Base-by-base conservation (phyloP, 352 stramenopile species). In the Phytopythium oedochilum region DNA sequence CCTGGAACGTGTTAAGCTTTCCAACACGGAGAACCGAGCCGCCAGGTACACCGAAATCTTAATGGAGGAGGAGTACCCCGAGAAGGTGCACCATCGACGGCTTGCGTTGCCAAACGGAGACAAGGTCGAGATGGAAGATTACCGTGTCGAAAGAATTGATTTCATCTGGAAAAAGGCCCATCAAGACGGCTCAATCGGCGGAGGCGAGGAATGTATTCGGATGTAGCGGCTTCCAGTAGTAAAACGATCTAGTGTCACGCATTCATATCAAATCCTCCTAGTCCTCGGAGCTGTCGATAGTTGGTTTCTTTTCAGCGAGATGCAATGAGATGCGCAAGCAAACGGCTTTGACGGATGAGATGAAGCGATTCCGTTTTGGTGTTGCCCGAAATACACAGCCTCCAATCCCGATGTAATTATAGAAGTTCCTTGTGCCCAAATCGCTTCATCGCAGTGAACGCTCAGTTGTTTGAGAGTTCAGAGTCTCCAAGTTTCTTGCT, bases 71-170 rank as follows among this genome's bases (percentile, higher is more conserved):
- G 59, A 68, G 10, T 83, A 83, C 52, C 60, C 67, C 0, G 40
- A 39, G 5, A 49, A 71, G n/a, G 59, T 84, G 7, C 69, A 75
- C 47, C 59, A 70, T 18, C 71, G 66, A 6, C 44, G 64, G 5
- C 38, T 85, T 7, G 25, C 46, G 26, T 26, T 76, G 2, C 51
- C 58, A 20, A 48, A 32, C 1, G 60, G 64, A 10, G 64, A 78
- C 7, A 26, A 53, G 0, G 50, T 78, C 29, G 28, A 58, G 0
- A 68, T 78, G 26, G 70, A 80, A 14, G 70, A 78, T 29, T 80
- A 71, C 54, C 61, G 45, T 7, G 64, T 82, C 36, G 71, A 85
- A 18, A 70, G 59, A 22, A 74, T 77, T 44, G 81, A 86, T 43
- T 83, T 73, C 54, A 83, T 73, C 26, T 55, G 61, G 35, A 23